Conservation (phyloP, 345 rosid genomes). For the Aegle marmelos region DNA sequence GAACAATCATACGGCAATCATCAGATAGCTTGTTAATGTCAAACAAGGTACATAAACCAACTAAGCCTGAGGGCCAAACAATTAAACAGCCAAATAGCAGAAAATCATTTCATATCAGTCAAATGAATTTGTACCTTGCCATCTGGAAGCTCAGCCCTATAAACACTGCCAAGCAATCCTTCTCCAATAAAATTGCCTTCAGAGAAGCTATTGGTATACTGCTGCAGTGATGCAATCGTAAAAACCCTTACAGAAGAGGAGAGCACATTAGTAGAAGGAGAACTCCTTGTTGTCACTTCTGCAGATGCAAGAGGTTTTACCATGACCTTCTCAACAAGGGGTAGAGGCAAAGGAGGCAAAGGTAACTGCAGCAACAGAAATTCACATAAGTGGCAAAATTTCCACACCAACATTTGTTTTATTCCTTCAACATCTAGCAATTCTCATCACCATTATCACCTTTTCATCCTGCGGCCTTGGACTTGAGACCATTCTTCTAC, state of each 20-base stretch:
- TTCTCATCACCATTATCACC: slow-evolving; percentile 27
- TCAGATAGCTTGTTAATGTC: background rate
- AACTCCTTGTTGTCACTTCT: slow-evolving; percentile 9
- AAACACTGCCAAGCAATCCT: slow-evolving; percentile 72
- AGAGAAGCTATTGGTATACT: slow-evolving; percentile 68
- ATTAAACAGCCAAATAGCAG: background rate
- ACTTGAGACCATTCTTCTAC: slow-evolving; percentile 30
- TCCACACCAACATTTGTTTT: slow-evolving; percentile 23
- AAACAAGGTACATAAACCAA: background rate
- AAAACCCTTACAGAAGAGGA: slow-evolving; percentile 45
- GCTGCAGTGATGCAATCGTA: slow-evolving; percentile 81
- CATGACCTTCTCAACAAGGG: slow-evolving; percentile 34
- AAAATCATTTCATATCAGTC: slow-evolving; percentile 5
- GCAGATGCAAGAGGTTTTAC: slow-evolving; percentile 36
- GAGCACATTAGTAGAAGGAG: slow-evolving; percentile 33
- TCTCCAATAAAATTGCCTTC: slow-evolving; percentile 76
- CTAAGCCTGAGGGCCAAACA: background rate
- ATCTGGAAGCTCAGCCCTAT: slow-evolving; percentile 74
- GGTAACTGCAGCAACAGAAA: slow-evolving; percentile 36
- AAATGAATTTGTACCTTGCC: slow-evolving; percentile 50
- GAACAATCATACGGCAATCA: background rate
- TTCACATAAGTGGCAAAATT: slow-evolving; percentile 14
- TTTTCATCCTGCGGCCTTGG: slow-evolving; percentile 33
- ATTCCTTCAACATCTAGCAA: slow-evolving; percentile 31
- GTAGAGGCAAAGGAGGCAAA: slow-evolving; percentile 40